Evolutionary conservation across 139 green algal species (phyloP), one percentile per base, ranked within the genome.

Genomic region (Chlorella vulgaris): DNA sequence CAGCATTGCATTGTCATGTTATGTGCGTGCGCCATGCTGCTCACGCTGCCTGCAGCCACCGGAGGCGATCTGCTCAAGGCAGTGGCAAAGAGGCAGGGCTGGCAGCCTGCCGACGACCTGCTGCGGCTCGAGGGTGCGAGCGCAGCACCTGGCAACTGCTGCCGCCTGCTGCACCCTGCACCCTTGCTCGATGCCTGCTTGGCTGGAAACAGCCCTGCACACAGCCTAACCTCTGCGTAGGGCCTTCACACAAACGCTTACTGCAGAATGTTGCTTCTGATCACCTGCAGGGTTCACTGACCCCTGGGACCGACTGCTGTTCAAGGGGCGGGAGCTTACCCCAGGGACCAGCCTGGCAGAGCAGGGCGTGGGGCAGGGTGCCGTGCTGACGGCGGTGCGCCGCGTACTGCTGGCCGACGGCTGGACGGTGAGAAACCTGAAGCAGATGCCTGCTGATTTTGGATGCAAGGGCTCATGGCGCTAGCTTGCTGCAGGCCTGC

Each of bases 221-320:
- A n/a, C n/a, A n/a, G n/a, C n/a, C n/a, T n/a, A n/a, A n/a, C n/a
- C n/a, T n/a, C n/a, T n/a, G n/a, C n/a, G n/a, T n/a, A n/a, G n/a
- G n/a, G n/a, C n/a, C n/a, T n/a, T n/a, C n/a, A n/a, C n/a, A n/a
- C n/a, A n/a, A n/a, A n/a, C n/a, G n/a, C n/a, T n/a, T n/a, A n/a
- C n/a, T n/a, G n/a, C n/a, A n/a, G n/a, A n/a, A n/a, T n/a, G n/a
- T n/a, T n/a, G n/a, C n/a, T n/a, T n/a, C n/a, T n/a, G n/a, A n/a
- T n/a, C n/a, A n/a, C n/a, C n/a, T n/a, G n/a, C 76, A 82, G 76
- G 86, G 4, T 90, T 90, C 29, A 70, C 55, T 4, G 86, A 86
- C 38, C 76, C 84, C 42, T 90, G 86, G 86, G 86, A 90, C 62
- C 74, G 83, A n/a, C 50, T 74, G 29, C 62, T 90, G 10, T 81